phyloP scores from a whole-genome alignment of 805 yeast species.

The Saccharomycopsis lassenensis region DNA sequence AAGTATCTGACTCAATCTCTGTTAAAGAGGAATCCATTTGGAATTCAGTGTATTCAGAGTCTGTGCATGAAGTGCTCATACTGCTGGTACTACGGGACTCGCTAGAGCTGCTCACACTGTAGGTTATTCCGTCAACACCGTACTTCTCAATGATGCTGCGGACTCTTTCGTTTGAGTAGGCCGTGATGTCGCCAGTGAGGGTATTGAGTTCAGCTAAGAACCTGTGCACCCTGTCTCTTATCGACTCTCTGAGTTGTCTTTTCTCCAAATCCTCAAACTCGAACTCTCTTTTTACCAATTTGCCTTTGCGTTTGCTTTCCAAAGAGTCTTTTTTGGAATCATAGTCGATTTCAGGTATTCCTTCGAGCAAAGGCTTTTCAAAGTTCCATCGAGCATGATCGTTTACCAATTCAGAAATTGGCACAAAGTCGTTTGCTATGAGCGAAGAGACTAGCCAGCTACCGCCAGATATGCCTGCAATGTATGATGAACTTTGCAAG shows the following conservation, averaged over 20 bases:
- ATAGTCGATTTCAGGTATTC: slow-evolving; percentile 44
- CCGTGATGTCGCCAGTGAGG: neutral
- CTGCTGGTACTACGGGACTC: too few species aligned
- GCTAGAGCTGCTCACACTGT: too few species aligned
- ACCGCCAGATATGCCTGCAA: slow-evolving; percentile 64
- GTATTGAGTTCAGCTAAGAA: neutral
- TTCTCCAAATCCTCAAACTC: slow-evolving; percentile 10
- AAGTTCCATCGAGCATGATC: slow-evolving; percentile 30
- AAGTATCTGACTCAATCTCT: too few species aligned
- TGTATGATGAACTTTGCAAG: slow-evolving; percentile 42
- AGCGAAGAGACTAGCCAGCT: slow-evolving; percentile 54
- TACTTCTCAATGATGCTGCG: neutral
- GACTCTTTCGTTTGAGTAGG: neutral
- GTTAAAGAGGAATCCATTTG: too few species aligned
- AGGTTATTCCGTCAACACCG: too few species aligned
- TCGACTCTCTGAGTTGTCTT: neutral
- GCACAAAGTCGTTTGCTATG: slow-evolving; percentile 37
- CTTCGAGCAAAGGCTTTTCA: slow-evolving; percentile 34
- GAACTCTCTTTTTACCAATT: slow-evolving; percentile 19
- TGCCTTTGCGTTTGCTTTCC: neutral
- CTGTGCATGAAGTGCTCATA: too few species aligned
- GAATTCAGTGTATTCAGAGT: too few species aligned
- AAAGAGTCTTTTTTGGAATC: slow-evolving; percentile 18
- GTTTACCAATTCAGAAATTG: slow-evolving; percentile 47
- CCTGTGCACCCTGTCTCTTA: slow-evolving; percentile 1